Base-by-base conservation (phyloP, 2,329 filamentous ascomycete species). In the Allantophomopsis cytisporea region DNA sequence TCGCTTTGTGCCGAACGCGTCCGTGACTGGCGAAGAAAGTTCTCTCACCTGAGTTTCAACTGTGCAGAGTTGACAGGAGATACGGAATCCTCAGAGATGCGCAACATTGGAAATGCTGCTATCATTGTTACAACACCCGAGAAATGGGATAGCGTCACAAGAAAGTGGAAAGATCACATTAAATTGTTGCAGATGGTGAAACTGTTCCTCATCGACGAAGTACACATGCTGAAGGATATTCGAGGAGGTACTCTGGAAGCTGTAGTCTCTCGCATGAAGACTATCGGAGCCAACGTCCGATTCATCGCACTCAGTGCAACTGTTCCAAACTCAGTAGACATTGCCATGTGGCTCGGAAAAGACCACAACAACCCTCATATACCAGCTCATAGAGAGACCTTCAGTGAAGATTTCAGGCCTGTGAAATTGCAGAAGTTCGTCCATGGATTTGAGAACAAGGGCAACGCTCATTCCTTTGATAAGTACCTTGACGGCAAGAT, bases 41-140 rank as follows among this genome's bases (percentile, higher is more conserved):
- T 93, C 51, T 65, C 64, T 17, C 62, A 70, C 12, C 61, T 91
- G 42, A 76, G 74, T 15, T 59, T 91, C 12, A 65, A 72, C 42
- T 85, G 81, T 53, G 77, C 78, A 3, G 84, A 91, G 54, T 66
- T 93, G 41, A 94, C 86, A 3, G 85, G 86, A 1, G 86, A 93
- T 53, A 88, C 83, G 0, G 78, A 83, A 31, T 65, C 71, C 38
- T 59, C 63, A 5, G 76, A 88, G 47, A 65, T 87, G 43, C 66
- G 67, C 16, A 73, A 70, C 39, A 80, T 89, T 5, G 78, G 85
- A 43, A 74, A 68, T 48, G 84, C 84, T 3, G 79, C 78, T 36
- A 83, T 94, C 45, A 89, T 94, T 47, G 71, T 93, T 45, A 91
- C 86, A 0, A 94, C 85, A 0, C 85, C 86, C 0, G 85, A 94